Conservation (phyloP, 2,329 filamentous ascomycete species). For the Fonsecaea pedrosoi region DNA sequence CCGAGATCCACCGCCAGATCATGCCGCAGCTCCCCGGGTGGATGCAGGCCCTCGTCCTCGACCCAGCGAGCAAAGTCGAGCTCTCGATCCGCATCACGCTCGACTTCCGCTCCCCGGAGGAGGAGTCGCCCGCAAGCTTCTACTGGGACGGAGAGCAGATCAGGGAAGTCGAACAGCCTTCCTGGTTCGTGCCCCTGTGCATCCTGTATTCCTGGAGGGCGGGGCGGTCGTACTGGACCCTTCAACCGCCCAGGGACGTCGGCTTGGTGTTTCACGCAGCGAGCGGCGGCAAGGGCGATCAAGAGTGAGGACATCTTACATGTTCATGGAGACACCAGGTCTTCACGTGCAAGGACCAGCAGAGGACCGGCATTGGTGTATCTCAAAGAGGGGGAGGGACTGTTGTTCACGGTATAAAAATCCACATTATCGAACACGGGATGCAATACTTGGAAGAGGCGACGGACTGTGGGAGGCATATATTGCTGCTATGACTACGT, state of each 20-base stretch:
- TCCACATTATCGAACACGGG: no score
- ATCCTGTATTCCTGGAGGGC: background rate
- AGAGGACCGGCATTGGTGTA: no score
- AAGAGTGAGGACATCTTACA: background rate
- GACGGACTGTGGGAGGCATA: no score
- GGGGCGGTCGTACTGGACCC: background rate
- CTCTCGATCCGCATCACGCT: background rate
- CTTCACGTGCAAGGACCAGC: background rate
- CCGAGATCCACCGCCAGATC: slow-evolving; percentile 4
- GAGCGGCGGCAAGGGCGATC: background rate
- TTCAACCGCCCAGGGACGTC: background rate
- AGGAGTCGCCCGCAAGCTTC: background rate
- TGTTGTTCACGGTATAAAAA: no score
- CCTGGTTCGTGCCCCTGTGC: background rate
- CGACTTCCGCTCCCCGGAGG: background rate
- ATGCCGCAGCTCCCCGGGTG: background rate
- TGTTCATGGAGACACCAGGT: background rate
- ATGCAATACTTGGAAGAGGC: no score
- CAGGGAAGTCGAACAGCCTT: background rate
- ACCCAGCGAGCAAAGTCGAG: background rate
- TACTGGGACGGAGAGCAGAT: background rate
- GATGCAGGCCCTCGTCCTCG: background rate
- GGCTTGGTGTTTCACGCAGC: background rate
- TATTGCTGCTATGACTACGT: no score
- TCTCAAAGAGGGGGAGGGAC: no score